A percentile compares a stretch with the other conserved stretches of the same genome.
Conservation (phyloP, 2,329 filamentous ascomycete genomes). For the Bisporella sp. region DNA sequence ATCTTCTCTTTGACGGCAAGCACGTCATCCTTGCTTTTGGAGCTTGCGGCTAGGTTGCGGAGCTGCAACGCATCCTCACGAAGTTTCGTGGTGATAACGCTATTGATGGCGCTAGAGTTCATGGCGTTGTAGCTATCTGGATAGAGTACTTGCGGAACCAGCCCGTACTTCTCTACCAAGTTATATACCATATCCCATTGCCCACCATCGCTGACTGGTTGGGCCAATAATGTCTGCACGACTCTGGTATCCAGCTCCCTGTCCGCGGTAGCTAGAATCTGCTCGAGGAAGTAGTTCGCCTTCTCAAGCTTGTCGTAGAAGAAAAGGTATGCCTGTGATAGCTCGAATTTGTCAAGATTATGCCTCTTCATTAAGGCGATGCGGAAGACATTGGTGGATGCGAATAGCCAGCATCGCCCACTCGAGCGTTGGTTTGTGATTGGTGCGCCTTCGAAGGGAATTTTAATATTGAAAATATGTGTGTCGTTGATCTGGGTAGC, state of each 20-base stretch:
- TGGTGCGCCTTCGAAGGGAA: constrained; percentile 73
- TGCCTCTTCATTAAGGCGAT: constrained; percentile 83
- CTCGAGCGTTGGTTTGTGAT: constrained; percentile 80
- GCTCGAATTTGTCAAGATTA: constrained; percentile 68
- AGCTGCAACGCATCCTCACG: constrained; percentile 76
- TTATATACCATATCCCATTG: constrained; percentile 94
- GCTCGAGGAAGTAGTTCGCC: constrained; percentile 82
- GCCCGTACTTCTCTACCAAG: constrained; percentile 77
- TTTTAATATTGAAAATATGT: constrained; percentile 77
- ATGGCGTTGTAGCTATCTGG: constrained; percentile 76
- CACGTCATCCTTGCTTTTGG: constrained; percentile 10
- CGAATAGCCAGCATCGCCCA: constrained; percentile 88
- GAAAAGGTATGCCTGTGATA: constrained; percentile 84
- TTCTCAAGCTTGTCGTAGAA: constrained; percentile 96
- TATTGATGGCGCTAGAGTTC: constrained; percentile 63
- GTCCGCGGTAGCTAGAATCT: constrained; percentile 66
- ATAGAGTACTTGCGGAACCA: constrained; percentile 77
- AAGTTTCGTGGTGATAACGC: constrained; percentile 73
- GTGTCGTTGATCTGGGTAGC: constrained; percentile 59
- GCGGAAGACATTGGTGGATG: constrained; percentile 84
- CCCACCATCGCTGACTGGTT: constrained; percentile 72
- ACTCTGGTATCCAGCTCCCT: constrained; percentile 67
- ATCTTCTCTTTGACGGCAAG: constrained; percentile 61
- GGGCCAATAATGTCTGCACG: constrained; percentile 60
- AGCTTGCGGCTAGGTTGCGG: constrained; percentile 44